Conservation (phyloP, 805 yeast genomes). For the Metschnikowia gelsemii region DNA sequence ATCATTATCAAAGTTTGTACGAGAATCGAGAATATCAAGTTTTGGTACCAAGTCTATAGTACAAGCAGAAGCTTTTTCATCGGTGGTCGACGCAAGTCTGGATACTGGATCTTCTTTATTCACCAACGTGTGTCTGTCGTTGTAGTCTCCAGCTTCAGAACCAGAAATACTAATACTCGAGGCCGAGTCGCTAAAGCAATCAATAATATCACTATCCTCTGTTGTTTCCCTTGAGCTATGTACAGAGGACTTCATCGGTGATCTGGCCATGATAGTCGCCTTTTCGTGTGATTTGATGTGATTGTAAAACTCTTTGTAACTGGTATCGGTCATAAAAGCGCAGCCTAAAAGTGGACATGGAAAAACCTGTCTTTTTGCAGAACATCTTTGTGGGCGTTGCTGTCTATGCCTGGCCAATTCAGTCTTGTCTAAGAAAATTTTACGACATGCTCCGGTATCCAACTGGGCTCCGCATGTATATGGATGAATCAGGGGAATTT, state of each 20-base stretch:
- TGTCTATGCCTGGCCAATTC: slow-evolving; percentile 26
- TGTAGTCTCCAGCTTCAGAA: not conserved
- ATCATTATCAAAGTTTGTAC: not conserved
- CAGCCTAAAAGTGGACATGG: slow-evolving; percentile 43
- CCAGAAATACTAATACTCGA: slow-evolving; percentile 10
- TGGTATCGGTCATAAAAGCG: slow-evolving; percentile 36
- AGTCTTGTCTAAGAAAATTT: slow-evolving; percentile 14
- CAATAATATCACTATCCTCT: slow-evolving; percentile 5
- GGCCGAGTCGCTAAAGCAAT: slow-evolving; percentile 14
- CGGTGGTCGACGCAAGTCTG: too few relatives aligned
- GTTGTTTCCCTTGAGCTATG: not conserved
- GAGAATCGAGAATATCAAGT: slow-evolving; percentile 3
- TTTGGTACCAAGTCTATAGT: slow-evolving; percentile 1
- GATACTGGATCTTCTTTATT: too few relatives aligned
- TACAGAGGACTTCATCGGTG: too few relatives aligned
- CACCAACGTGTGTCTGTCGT: too few relatives aligned
- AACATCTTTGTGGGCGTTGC: slow-evolving; percentile 23
- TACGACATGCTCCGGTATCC: slow-evolving; percentile 10
- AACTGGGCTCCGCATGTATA: slow-evolving; percentile 5
- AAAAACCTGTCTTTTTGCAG: slow-evolving; percentile 31
- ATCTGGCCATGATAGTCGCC: too few relatives aligned
- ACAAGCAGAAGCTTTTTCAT: too few relatives aligned
- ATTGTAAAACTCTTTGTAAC: slow-evolving; percentile 11
- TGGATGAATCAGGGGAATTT: slow-evolving; percentile 12
- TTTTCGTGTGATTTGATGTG: slow-evolving; percentile 13